A percentile compares a stretch with the other conserved stretches of the same genome.
phyloP scores from a whole-genome alignment of 441 rosid species.

The Croton setiger region DNA sequence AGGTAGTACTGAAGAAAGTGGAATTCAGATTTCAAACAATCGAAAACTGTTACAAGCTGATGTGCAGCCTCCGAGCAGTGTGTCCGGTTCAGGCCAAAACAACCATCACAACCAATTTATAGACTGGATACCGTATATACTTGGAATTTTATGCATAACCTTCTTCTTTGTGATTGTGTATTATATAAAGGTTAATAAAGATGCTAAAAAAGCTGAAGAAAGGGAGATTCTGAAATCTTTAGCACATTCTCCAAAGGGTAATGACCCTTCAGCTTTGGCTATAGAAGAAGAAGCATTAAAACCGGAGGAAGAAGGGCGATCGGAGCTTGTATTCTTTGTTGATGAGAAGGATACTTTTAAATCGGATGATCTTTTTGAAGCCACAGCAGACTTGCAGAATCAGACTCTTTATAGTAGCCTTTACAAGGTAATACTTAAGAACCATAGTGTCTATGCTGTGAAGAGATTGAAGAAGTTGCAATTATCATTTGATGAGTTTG shows the following conservation, averaged over 20 bases:
- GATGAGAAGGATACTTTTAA: constrained; percentile 43
- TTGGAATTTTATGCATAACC: constrained; percentile 21
- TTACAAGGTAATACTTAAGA: constrained; percentile 45
- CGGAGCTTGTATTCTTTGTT: constrained; percentile 47
- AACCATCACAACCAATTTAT: not conserved
- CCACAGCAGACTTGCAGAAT: constrained; percentile 47
- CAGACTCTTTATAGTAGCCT: constrained; percentile 47
- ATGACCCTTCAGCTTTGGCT: constrained; percentile 13
- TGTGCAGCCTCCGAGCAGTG: not conserved
- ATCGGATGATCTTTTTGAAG: constrained; percentile 52
- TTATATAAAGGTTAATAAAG: constrained; percentile 10
- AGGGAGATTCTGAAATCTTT: constrained; percentile 28
- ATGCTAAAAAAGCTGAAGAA: constrained; percentile 29
- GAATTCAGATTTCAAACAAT: constrained; percentile 35
- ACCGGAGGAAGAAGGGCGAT: constrained; percentile 22
- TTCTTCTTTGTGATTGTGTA: constrained; percentile 19
- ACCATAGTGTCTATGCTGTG: constrained; percentile 42
- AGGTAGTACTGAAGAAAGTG: constrained; percentile 34
- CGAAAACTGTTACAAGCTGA: not conserved
- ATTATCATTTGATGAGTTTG: constrained; percentile 39
- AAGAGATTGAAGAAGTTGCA: constrained; percentile 51
- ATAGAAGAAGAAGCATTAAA: constrained; percentile 22
- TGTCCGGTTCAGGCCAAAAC: not conserved
- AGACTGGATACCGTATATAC: constrained; percentile 12
- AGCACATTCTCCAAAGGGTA: constrained; percentile 26